Evolutionary conservation across 257 asterid species (phyloP), one percentile per base, ranked within the genome.

Genomic region (Rehmannia glutinosa): DNA sequence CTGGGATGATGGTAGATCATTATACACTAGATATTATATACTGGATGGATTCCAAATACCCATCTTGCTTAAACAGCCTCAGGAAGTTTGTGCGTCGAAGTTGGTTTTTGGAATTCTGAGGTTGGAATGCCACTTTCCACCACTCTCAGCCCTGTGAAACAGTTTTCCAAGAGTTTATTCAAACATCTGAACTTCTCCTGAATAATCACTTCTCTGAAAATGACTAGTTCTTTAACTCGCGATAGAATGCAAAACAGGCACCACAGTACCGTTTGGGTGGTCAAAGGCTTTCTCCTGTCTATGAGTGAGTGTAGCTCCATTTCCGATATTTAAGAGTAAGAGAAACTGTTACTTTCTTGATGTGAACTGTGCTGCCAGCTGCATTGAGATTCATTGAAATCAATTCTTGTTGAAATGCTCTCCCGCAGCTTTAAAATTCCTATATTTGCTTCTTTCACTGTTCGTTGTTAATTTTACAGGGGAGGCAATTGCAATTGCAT

Each of bases 321-420:
- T 16, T 33, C n/a, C 13, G 53, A 49, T 28, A 23, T 27, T 27
- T 33, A 15, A 7, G 25, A 38, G 27, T 57, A n/a, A 24, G 49
- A 56, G 24, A 63, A 54, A 27, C 20, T 63, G 52, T 27, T 57
- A 11, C 30, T 64, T 39, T 41, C 57, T 54, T 73, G 62, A 36
- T 47, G 38, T 57, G 41, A 38, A 47, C 11, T 39, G 25, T 71
- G 59, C 65, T 56, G 72, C 59, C 13, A 13, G n/a, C n/a, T n/a
- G n/a, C n/a, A n/a, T n/a, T n/a, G n/a, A 47, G 60, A 19, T 67
- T 42, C 42, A 30, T 52, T 54, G 55, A 66, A 60, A 33, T 42
- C 47, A 52, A 62, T 60, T 38, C 32, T 28, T 4, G 56, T 41
- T 47, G 32, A 25, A 50, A 51, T 39, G 39, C 51, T 68, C 39